Base-by-base conservation (phyloP, 2,329 filamentous ascomycete species). In the Pezicula radicicola region DNA sequence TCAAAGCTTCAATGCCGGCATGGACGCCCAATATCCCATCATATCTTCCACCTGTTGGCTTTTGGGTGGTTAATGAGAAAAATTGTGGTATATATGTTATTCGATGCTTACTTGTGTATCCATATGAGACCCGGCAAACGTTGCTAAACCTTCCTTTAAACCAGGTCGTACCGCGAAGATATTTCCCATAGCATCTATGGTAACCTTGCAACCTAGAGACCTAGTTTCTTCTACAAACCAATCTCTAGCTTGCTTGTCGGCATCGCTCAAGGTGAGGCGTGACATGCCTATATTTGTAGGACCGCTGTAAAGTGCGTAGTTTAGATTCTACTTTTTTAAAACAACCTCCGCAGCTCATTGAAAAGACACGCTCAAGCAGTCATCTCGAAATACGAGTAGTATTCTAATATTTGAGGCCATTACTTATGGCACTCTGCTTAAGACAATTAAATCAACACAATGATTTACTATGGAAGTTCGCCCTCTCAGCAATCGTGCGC, bases 11-110 rank as follows among this genome's bases (percentile, higher is more conserved):
- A 0, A 94, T 74, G 0, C 84, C 89, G 1, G 88, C 83, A 21
- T 81, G 76, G 5, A 94, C 79, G 7, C 89, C 89, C 0, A 94
- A 69, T 30, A 93, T 90, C 0, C 89, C 89, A 63, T 91, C 88
- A 55, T 91, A 91, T 25, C 87, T 71, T 0, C 86, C 87, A 1
- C 86, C 87, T 0, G 70, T 71, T 2, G 82, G 81, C 61, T 86
- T 0, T 79, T 83, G 57, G 85, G 82, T 1, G 85, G 66, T 63
- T 89, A 84, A 3, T 79, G 85, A 2, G 86, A 86, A 28, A 81
- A 84, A 51, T 81, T 87, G 2, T 83, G 10, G 19, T 40, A 15
- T 27, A 6, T 79, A 74, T 5, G 79, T 33, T 28, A 12, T 33
- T 18, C 1, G 12, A 15, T 19, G 50, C 51, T 50, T 30, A 61